A percentile compares a stretch with the other conserved stretches of the same genome.
Conservation (phyloP, 306 rosid species). For the Lablab purpureus region DNA sequence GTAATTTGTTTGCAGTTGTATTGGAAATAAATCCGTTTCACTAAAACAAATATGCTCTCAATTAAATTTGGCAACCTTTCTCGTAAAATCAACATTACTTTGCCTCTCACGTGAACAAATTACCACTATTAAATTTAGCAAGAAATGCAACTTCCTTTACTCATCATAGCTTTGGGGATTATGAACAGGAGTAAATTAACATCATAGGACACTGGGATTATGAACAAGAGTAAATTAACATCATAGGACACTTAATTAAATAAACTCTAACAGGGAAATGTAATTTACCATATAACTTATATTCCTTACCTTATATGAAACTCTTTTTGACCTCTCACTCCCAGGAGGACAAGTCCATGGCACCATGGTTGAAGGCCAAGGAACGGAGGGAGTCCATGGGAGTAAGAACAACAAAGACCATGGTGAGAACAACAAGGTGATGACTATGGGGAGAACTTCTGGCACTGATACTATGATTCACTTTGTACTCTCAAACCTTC, state of each 20-base stretch:
- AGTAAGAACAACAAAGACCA: too few relatives aligned
- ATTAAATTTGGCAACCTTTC: not conserved
- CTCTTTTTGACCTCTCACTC: not conserved
- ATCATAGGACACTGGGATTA: too few relatives aligned
- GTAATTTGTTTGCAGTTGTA: slow-evolving; percentile 31
- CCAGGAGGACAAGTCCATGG: too few relatives aligned
- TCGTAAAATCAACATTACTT: not conserved
- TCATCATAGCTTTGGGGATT: slow-evolving; percentile 9
- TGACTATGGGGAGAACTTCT: too few relatives aligned
- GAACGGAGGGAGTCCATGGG: too few relatives aligned
- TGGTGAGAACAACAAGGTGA: too few relatives aligned
- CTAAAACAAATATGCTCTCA: not conserved
- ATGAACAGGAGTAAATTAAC: not conserved
- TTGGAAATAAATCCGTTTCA: not conserved
- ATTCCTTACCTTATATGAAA: not conserved
- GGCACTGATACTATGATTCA: too few relatives aligned
- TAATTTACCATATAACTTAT: slow-evolving; percentile 1
- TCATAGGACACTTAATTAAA: too few relatives aligned
- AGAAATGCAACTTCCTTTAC: slow-evolving; percentile 5
- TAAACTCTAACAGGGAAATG: too few relatives aligned
- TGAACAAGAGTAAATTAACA: too few relatives aligned
- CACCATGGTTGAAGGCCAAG: too few relatives aligned
- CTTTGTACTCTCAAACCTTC: too few relatives aligned
- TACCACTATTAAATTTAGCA: slow-evolving; percentile 2
- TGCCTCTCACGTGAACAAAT: not conserved